Percentiles rank a stretch among this genome's conserved stretches.
Conservation (phyloP, 345 rosid genomes). For the Passiflora organensis region DNA sequence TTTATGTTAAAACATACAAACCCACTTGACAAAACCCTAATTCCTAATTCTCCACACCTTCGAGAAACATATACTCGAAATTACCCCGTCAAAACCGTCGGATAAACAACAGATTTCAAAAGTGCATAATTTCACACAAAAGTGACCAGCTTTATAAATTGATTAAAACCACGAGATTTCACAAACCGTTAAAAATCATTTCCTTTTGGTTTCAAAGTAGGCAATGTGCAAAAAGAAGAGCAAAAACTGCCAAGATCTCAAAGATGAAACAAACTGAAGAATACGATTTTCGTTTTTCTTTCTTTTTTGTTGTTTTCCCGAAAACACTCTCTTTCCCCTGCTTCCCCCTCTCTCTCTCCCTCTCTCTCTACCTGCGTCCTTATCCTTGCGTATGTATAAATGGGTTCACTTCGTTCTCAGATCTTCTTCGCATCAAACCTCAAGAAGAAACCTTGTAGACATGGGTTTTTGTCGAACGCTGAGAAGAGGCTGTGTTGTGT, state of each 20-base stretch:
- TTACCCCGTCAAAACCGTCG: not conserved
- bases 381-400: not conserved
- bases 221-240: slow-evolving; percentile 15
- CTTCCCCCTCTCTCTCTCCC: not conserved
- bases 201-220: slow-evolving; percentile 8
- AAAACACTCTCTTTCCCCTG: no score
- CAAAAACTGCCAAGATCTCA: not conserved
- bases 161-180: not conserved
- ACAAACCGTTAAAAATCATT: slow-evolving; percentile 11
- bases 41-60: slow-evolving; percentile 13
- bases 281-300: not conserved
- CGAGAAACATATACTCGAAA: not conserved
- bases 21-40: slow-evolving; percentile 14
- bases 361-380: slow-evolving; percentile 9
- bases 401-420: not conserved
- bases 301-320: not conserved
- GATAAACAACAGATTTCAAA: not conserved
- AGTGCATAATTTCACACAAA: not conserved
- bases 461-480: slow-evolving; percentile 1
- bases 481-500: not conserved
- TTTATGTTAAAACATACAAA: slow-evolving; percentile 18
- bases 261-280: not conserved
- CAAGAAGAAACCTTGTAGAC: not conserved
- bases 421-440: slow-evolving; percentile 7
- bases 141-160: not conserved